Evolutionary conservation across 1,284 basidiomycete genomes (phyloP).

Genomic region (Rhodofomes roseus): DNA sequence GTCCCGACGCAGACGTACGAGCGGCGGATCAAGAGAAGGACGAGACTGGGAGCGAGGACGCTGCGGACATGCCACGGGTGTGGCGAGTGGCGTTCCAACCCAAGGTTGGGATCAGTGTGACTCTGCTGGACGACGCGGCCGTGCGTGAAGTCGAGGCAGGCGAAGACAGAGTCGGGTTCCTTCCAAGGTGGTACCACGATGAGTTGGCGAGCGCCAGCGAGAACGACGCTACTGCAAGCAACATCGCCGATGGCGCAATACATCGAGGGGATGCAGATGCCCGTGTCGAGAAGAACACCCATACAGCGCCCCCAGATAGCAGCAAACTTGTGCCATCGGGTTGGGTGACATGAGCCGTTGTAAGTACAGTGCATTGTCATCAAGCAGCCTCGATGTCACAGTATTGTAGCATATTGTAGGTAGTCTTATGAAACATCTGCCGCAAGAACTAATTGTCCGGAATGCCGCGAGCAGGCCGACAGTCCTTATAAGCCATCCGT

Average conservation of each 20-base stretch:
- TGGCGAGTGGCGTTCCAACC: conserved; percentile 70
- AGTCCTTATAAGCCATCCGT: no score
- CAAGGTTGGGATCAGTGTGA: conserved; percentile 44
- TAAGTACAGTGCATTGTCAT: background rate
- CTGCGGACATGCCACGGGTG: conserved; percentile 31
- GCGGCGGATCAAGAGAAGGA: background rate
- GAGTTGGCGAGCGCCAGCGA: conserved; percentile 22
- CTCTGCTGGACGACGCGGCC: conserved; percentile 40
- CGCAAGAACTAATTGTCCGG: no score
- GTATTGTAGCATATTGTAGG: background rate
- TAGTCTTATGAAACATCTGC: no score
- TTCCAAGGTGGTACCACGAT: conserved; percentile 72
- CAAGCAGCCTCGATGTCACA: background rate
- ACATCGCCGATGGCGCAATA: background rate
- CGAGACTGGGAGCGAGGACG: conserved; percentile 8
- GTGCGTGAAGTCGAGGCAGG: conserved; percentile 56
- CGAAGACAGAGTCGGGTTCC: conserved; percentile 71
- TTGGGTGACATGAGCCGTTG: background rate
- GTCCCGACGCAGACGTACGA: conserved; percentile 11
- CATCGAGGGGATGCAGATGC: no score
- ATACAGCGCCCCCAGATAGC: background rate
- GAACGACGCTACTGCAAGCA: background rate
- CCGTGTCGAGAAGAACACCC: background rate
- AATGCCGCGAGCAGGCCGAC: no score
- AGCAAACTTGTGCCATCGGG: background rate